These are phyloP conservation scores for Suhomyces kunorum DNA, from an alignment of 1,139 yeast genomes.

Conservation along the genomic window DNA sequence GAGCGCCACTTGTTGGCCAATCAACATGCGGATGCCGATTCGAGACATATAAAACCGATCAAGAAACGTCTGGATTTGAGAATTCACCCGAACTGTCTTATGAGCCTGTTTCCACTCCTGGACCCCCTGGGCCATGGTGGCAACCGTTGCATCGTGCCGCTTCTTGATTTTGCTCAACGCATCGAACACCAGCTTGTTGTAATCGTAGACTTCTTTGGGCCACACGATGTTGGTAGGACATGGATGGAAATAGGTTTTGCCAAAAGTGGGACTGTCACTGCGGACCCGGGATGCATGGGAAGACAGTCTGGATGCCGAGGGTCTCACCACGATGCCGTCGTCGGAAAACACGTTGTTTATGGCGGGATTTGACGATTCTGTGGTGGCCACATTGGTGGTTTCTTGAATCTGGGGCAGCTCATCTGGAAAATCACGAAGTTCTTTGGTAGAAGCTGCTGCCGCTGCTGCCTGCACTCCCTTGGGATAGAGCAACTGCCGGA, in stretches of 20 bases:
- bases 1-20: constrained; percentile 85
- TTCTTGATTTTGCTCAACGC: constrained; percentile 70
- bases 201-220: constrained; percentile 77
- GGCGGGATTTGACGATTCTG: constrained; percentile 41
- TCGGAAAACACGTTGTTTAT: constrained; percentile 49
- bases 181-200: constrained; percentile 67
- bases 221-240: constrained; percentile 55
- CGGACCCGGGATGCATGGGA: constrained; percentile 5
- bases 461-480: too few species aligned
- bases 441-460: constrained; percentile 4
- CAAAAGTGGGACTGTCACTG: constrained; percentile 37
- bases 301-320: constrained; percentile 10
- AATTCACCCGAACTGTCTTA: constrained; percentile 51
- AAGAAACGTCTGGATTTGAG: constrained; percentile 72
- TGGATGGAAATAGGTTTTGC: constrained; percentile 60
- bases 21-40: constrained; percentile 85
- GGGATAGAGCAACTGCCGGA: constrained; percentile 37
- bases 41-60: constrained; percentile 85
- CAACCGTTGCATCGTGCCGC: constrained; percentile 90
- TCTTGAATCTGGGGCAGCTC: constrained; percentile 15
- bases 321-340: constrained; percentile 51
- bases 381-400: constrained; percentile 32
- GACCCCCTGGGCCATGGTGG: constrained; percentile 91
- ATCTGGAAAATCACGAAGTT: constrained; percentile 5
- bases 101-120: constrained; percentile 78